Base-by-base conservation (phyloP, 306 rosid species). In the Glycine soja region DNA sequence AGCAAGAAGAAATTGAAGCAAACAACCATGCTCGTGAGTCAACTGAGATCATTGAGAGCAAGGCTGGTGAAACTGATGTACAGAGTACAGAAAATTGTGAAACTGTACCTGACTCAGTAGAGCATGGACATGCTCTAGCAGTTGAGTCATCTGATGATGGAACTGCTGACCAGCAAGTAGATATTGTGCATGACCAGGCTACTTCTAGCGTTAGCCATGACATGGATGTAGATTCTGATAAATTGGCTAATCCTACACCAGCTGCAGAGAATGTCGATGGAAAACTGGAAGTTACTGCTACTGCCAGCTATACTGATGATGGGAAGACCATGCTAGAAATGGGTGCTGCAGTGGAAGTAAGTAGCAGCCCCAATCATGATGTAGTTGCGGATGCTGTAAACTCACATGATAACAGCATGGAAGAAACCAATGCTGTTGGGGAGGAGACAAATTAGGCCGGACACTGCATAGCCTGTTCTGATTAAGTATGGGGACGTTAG, bases 1-100 rank as follows among this genome's bases (percentile, higher is more conserved):
- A 83, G 70, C 75, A 84, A 78, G 87, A 86, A 82, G 93, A 89
- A 53, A 85, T 79, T 3, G 89, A 83, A 30, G 90, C 82, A 4
- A 75, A 34, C 38, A 89, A 87, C 46, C 66, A 13, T 38, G 84
- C 82, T 71, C 53, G 9, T 7, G 86, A 86, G 89, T 58, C 72
- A 73, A 84, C 78, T 7, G 84, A 86, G 85, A 70, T 77, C 6
- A 82, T 74, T 1, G 85, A 86, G 85, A 73, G 75, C 11, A 80
- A 71, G 62, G 71, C 69, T 70, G 9, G 80, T 68, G 81, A 74
- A 51, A 81, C 81, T 3, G 70, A 43, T 43, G 76, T 2, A 7
- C 86, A 71, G 63, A 61, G 59, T 48, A 45, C 53, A 32, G 90
- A 38, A 34, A 63, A 79, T 76, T 36, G 46, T 38, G 77, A 62